phyloP scores from a whole-genome alignment of 768 basidiomycete genomes.

The Boletus tomentosulus region DNA sequence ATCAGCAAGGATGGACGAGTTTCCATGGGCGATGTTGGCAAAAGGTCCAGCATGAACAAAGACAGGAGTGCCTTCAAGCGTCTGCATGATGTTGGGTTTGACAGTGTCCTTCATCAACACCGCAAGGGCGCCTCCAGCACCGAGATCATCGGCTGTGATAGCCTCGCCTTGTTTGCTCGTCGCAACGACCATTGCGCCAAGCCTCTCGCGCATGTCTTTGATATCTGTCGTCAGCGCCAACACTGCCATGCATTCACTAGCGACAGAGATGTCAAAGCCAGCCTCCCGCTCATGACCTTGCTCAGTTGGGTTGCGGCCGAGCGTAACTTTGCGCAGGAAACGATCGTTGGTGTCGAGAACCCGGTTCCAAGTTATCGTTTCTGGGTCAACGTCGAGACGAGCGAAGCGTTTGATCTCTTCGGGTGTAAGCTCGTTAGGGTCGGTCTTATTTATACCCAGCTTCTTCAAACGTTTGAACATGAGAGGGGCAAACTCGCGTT shows the following conservation, averaged over 20 bases:
- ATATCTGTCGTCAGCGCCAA: conserved; percentile 86
- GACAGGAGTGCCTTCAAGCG: conserved; percentile 95
- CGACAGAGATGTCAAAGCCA: conserved; percentile 96
- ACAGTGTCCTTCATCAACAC: conserved; percentile 99
- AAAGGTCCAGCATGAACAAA: conserved; percentile 99
- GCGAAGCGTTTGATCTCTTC: conserved; percentile 91
- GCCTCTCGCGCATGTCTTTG: conserved; percentile 85
- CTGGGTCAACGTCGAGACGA: conserved; percentile 84
- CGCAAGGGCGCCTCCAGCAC: conserved; percentile 90
- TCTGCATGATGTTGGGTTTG: conserved; percentile 99
- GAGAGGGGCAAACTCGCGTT: conserved; percentile 89
- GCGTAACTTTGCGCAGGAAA: conserved; percentile 89
- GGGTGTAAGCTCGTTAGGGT: conserved; percentile 87
- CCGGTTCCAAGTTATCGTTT: conserved; percentile 96
- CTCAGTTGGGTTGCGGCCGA: conserved; percentile 90
- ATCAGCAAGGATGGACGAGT: conserved; percentile 98
- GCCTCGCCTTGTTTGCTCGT: conserved; percentile 88
- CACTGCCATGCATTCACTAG: conserved; percentile 98
- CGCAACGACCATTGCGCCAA: conserved; percentile 97
- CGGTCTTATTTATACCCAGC: conserved; percentile 90
- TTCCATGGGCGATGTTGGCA: conserved; percentile 98
- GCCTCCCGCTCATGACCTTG: conserved; percentile 84
- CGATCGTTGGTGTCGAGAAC: conserved; percentile 97
- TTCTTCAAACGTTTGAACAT: conserved; percentile 96
- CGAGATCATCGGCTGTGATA: conserved; percentile 94